Percentiles rank a stretch among this genome's conserved stretches.
Evolutionary conservation across 2,329 filamentous ascomycete species (phyloP).

Genomic region (Penicillium sp.): DNA sequence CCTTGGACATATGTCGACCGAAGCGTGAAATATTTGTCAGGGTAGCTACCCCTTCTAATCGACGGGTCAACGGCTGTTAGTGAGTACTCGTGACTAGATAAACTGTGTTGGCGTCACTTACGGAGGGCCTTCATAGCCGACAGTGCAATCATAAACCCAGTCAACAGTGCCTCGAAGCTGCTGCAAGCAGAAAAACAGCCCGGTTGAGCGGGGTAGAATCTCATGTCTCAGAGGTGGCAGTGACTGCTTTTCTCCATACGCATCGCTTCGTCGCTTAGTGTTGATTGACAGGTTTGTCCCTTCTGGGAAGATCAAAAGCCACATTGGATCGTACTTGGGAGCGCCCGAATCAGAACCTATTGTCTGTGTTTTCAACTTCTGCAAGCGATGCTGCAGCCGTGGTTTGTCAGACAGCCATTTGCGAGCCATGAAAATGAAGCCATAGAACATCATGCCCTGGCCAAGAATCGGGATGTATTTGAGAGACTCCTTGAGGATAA

Average conservation of each 20-base stretch:
- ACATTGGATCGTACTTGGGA: conserved; percentile 64
- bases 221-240: conserved; percentile 63
- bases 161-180: conserved; percentile 64
- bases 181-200: conserved; percentile 65
- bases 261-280: conserved; percentile 60
- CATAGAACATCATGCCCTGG: conserved; percentile 68
- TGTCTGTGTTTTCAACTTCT: conserved; percentile 57
- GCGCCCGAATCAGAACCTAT: conserved; percentile 54
- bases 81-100: conserved; percentile 6
- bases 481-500: conserved; percentile 69
- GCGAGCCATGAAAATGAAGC: conserved; percentile 68
- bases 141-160: conserved; percentile 77
- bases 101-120: conserved; percentile 56
- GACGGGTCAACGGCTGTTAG: conserved; percentile 1
- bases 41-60: conserved; percentile 73
- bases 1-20: conserved; percentile 87
- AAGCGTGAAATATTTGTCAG: conserved; percentile 89
- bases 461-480: conserved; percentile 67
- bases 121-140: conserved; percentile 93
- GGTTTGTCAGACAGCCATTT: conserved; percentile 67
- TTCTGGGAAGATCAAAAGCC: conserved; percentile 69
- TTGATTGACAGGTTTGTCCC: conserved; percentile 65
- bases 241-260: conserved; percentile 62
- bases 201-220: conserved; percentile 65
- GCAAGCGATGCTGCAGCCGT: conserved; percentile 61